phyloP scores from a whole-genome alignment of 148 eudicot species.

The Chenopodium album region DNA sequence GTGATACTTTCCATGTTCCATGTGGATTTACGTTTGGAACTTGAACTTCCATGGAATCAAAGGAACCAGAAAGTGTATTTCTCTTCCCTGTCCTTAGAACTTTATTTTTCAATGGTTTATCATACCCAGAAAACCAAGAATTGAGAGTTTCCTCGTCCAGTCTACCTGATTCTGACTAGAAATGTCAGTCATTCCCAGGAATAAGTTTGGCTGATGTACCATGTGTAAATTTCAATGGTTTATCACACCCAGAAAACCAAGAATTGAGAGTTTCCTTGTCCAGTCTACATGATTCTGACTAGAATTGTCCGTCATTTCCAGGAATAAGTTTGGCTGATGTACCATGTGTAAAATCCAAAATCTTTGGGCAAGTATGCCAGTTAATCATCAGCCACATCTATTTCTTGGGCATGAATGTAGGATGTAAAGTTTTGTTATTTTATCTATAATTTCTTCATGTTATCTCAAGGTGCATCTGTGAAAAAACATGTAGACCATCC shows the following conservation, averaged over 20 bases:
- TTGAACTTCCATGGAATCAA: not conserved
- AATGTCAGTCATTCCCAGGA: not conserved
- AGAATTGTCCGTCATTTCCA: not conserved
- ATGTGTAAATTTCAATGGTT: not conserved
- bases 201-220: not conserved
- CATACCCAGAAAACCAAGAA: not conserved
- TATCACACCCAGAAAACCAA: not conserved
- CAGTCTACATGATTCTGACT: not conserved
- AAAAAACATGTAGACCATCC: not conserved
- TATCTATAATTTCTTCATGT: not conserved
- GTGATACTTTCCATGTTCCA: not conserved
- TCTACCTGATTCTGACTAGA: not conserved
- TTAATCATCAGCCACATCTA: not conserved
- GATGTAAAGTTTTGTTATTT: not conserved
- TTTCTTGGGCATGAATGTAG: not conserved
- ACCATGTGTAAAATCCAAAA: not conserved
- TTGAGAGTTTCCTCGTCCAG: not conserved
- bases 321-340: not conserved
- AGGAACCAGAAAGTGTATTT: not conserved
- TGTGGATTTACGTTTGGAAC: not conserved
- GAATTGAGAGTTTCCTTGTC: not conserved
- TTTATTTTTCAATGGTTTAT: not conserved
- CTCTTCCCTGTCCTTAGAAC: not conserved
- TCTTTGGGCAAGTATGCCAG: not conserved
- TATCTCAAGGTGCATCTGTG: not conserved